Evolutionary conservation across 179 eudicot genomes (phyloP).

Genomic region (Silene coronaria): DNA sequence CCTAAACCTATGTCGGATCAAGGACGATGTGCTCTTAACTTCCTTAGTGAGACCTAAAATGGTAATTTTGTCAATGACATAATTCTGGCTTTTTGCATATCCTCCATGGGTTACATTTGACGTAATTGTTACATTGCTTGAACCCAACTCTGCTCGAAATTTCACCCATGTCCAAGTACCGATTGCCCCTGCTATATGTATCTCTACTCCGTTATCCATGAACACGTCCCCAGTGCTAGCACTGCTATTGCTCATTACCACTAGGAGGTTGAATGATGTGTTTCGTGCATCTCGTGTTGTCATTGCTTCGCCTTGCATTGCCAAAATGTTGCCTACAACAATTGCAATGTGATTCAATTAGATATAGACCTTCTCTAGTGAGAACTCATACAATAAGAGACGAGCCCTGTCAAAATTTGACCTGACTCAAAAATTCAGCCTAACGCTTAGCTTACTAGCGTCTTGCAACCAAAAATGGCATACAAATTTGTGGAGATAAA

Average conservation of each 20-base stretch:
- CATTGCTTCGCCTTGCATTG: constrained; percentile 70
- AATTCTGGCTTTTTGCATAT: constrained; percentile 47
- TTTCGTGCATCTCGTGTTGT: constrained; percentile 54
- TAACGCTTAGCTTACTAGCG: too few species aligned
- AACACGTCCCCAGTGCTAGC: constrained; percentile 60
- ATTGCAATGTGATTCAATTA: too few species aligned
- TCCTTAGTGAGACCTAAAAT: constrained; percentile 46
- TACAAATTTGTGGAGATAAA: too few species aligned
- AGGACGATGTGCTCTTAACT: constrained; percentile 15
- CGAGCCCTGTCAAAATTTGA: background rate
- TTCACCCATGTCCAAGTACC: constrained; percentile 51
- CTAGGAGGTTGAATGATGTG: constrained; percentile 57
- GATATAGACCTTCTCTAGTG: background rate
- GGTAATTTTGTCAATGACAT: constrained; percentile 49
- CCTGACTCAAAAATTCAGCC: too few species aligned
- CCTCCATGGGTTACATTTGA: constrained; percentile 48
- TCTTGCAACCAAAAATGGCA: too few species aligned
- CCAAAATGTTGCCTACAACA: constrained; percentile 43
- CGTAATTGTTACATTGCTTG: constrained; percentile 29
- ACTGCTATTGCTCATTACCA: constrained; percentile 29
- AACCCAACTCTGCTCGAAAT: constrained; percentile 30
- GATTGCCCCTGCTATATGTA: constrained; percentile 42
- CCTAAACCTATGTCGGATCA: constrained; percentile 2
- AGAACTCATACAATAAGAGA: too few species aligned
- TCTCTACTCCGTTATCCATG: constrained; percentile 66